Conservation (phyloP, 345 rosid genomes). For the Orychophragmus violaceus region DNA sequence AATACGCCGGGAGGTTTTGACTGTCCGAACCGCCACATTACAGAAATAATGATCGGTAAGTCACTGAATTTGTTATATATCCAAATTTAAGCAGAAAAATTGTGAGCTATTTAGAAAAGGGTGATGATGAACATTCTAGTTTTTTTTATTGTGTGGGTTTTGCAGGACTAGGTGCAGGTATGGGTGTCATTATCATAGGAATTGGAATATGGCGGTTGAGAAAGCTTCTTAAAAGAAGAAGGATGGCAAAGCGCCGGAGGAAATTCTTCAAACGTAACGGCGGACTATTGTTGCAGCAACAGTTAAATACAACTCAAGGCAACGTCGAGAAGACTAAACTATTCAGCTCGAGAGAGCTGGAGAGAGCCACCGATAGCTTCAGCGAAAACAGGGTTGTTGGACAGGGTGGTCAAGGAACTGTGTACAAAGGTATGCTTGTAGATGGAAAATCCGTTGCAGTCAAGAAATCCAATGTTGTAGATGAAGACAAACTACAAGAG, state of each 20-base stretch:
- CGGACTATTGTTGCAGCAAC: conserved; percentile 31
- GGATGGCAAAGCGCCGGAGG: background rate
- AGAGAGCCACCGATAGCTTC: conserved; percentile 37
- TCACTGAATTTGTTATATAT: too few relatives aligned
- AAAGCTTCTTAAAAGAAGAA: background rate
- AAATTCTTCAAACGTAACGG: conserved; percentile 25
- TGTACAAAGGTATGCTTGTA: too few relatives aligned
- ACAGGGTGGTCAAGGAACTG: conserved; percentile 39
- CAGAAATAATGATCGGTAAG: too few relatives aligned
- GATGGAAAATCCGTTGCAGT: conserved; percentile 36
- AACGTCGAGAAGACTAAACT: conserved; percentile 20
- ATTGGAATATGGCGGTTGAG: background rate
- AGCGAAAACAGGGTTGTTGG: conserved; percentile 30
- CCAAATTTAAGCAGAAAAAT: background rate
- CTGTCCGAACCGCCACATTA: too few relatives aligned
- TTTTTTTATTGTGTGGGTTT: background rate
- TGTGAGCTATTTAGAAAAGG: too few relatives aligned
- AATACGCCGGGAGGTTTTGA: too few relatives aligned
- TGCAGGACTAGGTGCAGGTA: conserved; percentile 6
- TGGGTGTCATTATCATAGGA: background rate
- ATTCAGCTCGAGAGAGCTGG: conserved; percentile 33
- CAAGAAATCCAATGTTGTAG: too few relatives aligned
- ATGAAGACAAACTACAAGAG: too few relatives aligned
- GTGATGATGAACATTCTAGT: background rate
- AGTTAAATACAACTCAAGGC: background rate